A percentile compares a stretch with the other conserved stretches of the same genome.
phyloP scores from a whole-genome alignment of 2,329 filamentous ascomycete species.

The Septoria linicola region DNA sequence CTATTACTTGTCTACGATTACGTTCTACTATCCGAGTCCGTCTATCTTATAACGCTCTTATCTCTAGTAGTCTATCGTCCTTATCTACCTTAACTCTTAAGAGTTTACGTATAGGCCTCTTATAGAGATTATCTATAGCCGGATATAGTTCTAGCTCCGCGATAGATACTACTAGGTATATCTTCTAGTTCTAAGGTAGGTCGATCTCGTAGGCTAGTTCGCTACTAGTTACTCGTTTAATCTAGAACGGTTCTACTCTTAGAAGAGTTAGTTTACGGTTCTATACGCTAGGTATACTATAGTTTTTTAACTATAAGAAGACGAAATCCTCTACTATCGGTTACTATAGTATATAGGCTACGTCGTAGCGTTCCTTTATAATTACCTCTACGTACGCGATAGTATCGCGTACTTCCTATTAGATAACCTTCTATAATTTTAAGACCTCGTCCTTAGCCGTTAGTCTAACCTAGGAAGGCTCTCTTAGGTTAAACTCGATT shows the following conservation, averaged over 20 bases:
- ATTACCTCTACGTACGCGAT: not conserved
- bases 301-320: slow-evolving; percentile 6
- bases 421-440: not conserved
- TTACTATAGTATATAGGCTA: not conserved
- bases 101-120: not conserved
- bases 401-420: not conserved
- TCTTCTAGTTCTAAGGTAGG: slow-evolving; percentile 2
- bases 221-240: slow-evolving; percentile 1
- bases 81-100: not conserved
- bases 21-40: not conserved
- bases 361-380: slow-evolving; percentile 13
- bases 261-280: slow-evolving; percentile 4
- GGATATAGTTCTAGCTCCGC: slow-evolving; percentile 1
- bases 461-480: not conserved
- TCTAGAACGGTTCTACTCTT: not conserved
- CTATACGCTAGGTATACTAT: not conserved
- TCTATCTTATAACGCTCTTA: not conserved
- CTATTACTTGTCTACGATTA: not conserved
- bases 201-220: slow-evolving; percentile 6
- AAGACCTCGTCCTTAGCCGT: not conserved
- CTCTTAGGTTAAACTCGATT: slow-evolving; percentile 1
- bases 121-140: too few relatives aligned
- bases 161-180: slow-evolving; percentile 12
- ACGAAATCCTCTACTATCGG: not conserved
- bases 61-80: not conserved